Percentiles rank a stretch among this genome's conserved stretches.
These are phyloP conservation scores for Nicotiana otophora DNA, from an alignment of 257 asterid genomes.

Conservation along the genomic window DNA sequence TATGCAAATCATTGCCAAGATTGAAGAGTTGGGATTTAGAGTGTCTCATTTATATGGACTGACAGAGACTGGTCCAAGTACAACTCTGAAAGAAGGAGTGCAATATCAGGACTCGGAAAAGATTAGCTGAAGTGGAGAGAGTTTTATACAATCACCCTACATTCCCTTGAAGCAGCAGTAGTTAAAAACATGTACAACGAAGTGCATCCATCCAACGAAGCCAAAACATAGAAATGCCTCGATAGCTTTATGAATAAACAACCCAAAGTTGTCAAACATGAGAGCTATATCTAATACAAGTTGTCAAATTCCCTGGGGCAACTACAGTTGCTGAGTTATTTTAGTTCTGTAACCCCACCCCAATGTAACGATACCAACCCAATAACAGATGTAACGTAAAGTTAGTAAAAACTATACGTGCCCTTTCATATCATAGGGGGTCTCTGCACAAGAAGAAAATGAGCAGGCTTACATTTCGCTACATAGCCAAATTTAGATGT, in stretches of 20 bases:
- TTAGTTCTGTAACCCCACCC: background rate
- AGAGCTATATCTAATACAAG: background rate
- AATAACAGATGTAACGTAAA: slow-evolving; percentile 30
- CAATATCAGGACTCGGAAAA: slow-evolving; percentile 36
- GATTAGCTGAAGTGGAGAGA: slow-evolving; percentile 32
- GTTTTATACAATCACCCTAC: slow-evolving; percentile 31
- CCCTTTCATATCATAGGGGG: slow-evolving; percentile 29
- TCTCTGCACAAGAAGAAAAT: slow-evolving; percentile 45
- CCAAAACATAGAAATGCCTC: background rate
- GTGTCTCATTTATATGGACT: slow-evolving; percentile 34
- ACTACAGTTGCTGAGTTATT: slow-evolving; percentile 3
- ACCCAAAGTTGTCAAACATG: background rate
- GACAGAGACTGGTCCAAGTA: slow-evolving; percentile 33
- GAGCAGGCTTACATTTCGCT: slow-evolving; percentile 65
- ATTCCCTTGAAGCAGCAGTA: slow-evolving; percentile 31
- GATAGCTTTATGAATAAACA: background rate
- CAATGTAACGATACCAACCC: background rate
- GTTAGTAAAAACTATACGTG: slow-evolving; percentile 49
- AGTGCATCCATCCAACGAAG: too few species aligned
- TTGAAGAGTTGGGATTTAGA: slow-evolving; percentile 28
- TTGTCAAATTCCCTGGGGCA: background rate
- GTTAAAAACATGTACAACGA: background rate
- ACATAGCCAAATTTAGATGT: slow-evolving; percentile 63
- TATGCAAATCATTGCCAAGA: slow-evolving; percentile 23
- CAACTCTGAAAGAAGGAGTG: slow-evolving; percentile 27